These are phyloP conservation scores for Lactarius hengduanensis DNA, from an alignment of 768 basidiomycete genomes.

Conservation along the genomic window DNA sequence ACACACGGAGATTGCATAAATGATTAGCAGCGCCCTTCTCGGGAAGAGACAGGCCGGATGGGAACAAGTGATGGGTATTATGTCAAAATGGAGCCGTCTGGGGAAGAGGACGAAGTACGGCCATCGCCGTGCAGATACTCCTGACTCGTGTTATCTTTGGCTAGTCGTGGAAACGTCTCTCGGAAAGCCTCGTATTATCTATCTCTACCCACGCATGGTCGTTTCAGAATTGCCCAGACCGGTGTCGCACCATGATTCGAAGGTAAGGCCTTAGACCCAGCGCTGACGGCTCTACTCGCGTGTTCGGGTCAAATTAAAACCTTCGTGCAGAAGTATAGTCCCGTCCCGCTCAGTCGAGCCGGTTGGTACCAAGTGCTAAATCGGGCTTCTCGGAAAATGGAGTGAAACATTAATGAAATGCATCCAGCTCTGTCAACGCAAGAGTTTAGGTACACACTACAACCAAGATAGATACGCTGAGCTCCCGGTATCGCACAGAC, in stretches of 20 bases:
- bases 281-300: background rate
- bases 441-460: slow-evolving; percentile 5
- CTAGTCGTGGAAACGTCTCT: background rate
- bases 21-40: background rate
- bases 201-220: background rate
- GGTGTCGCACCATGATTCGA: background rate
- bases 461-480: slow-evolving; percentile 4
- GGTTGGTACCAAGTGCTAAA: background rate
- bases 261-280: background rate
- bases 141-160: background rate
- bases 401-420: slow-evolving; percentile 3
- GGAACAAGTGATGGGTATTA: background rate
- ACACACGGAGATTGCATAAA: background rate
- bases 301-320: background rate
- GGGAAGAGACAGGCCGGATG: background rate
- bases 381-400: background rate
- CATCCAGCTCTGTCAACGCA: background rate
- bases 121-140: background rate
- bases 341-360: background rate
- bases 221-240: background rate
- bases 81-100: background rate
- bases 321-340: background rate
- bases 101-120: background rate
- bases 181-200: background rate
- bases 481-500: background rate